A percentile compares a stretch with the other conserved stretches of the same genome.
phyloP scores from a whole-genome alignment of 2,329 filamentous ascomycete species.

The Pseudogymnoascus sp. region DNA sequence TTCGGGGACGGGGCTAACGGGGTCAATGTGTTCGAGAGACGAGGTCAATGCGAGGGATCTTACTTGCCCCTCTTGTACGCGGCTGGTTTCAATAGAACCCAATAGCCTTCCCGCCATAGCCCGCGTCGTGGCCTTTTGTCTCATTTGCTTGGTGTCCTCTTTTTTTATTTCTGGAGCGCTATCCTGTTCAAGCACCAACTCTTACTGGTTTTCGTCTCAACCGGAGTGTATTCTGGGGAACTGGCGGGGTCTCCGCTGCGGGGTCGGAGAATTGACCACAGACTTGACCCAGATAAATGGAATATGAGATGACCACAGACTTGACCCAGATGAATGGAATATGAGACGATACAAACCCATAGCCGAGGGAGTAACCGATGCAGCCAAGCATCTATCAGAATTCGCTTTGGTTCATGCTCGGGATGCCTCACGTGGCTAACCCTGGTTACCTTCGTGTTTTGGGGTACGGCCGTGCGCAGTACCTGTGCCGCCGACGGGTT shows the following conservation, averaged over 20 bases:
- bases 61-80: background rate
- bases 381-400: background rate
- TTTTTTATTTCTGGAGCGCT: background rate
- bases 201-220: background rate
- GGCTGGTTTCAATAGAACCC: background rate
- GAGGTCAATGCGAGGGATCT: background rate
- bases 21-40: background rate
- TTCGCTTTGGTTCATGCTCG: background rate
- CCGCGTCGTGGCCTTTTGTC: background rate
- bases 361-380: conserved; percentile 1
- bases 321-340: background rate
- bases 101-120: background rate
- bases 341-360: background rate
- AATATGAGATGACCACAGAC: background rate
- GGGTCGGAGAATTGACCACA: background rate
- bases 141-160: no score
- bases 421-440: background rate
- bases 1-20: background rate
- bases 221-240: background rate
- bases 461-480: background rate
- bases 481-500: background rate
- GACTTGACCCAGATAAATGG: background rate
- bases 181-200: background rate
- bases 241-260: background rate
- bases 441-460: background rate